Percentiles rank a stretch among this genome's conserved stretches.
Evolutionary conservation across 2,329 filamentous ascomycete species (phyloP).

Genomic region (Fusarium redolens): DNA sequence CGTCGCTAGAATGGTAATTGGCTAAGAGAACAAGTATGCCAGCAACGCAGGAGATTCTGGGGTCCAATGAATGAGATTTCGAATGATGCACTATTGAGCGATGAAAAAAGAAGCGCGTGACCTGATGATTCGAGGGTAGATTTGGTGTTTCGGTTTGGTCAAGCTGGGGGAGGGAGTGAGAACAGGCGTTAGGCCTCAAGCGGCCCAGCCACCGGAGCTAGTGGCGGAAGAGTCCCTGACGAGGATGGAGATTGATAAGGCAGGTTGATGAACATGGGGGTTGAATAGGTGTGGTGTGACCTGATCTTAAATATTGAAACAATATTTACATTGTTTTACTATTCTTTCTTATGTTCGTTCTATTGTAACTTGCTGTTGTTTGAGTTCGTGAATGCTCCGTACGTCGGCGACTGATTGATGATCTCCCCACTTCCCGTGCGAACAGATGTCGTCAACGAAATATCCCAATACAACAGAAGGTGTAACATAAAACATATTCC

Average conservation of each 20-base stretch:
- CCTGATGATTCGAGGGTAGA: background rate
- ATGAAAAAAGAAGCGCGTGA: constrained; percentile 1
- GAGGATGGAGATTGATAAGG: constrained; percentile 17
- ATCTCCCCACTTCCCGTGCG: background rate
- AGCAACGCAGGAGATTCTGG: background rate
- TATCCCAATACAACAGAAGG: background rate
- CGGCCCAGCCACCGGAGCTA: constrained; percentile 16
- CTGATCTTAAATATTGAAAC: background rate
- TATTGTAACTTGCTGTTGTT: background rate
- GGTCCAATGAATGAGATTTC: background rate
- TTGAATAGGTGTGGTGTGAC: background rate
- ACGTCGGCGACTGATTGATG: background rate
- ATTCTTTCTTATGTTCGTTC: accelerated
- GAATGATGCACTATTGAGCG: background rate
- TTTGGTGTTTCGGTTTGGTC: constrained; percentile 9
- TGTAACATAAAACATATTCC: background rate
- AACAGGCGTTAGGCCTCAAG: constrained; percentile 14
- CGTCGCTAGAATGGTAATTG: constrained; percentile 18
- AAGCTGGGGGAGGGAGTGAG: background rate
- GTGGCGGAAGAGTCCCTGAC: constrained; percentile 1
- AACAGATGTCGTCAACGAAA: background rate
- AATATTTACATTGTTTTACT: background rate
- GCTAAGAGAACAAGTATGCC: background rate
- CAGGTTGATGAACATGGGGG: background rate
- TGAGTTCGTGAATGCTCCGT: background rate